These are phyloP conservation scores for Podospora fimiseda DNA, from an alignment of 495 filamentous ascomycete genomes.

Conservation along the genomic window DNA sequence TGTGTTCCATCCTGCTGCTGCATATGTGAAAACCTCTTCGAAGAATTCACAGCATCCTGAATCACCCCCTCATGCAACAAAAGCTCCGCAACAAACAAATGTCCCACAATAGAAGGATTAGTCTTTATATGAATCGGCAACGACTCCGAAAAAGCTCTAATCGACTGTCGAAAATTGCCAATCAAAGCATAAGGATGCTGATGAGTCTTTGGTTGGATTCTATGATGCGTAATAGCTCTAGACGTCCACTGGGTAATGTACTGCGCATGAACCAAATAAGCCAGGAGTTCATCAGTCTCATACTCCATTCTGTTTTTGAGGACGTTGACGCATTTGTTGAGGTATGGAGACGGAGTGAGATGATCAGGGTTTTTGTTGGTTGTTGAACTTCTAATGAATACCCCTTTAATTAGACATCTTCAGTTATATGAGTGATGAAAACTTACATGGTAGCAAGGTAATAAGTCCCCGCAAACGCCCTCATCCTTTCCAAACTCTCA, in stretches of 20 bases:
- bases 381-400: conserved; percentile 18
- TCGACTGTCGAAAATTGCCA: conserved; percentile 17
- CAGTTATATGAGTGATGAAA: not conserved
- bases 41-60: no score
- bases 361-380: conserved; percentile 29
- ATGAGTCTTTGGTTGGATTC: conserved; percentile 4
- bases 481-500: conserved; percentile 21
- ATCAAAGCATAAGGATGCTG: conserved; percentile 16
- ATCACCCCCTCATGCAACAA: conserved; percentile 29
- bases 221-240: conserved; percentile 14
- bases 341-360: conserved; percentile 22
- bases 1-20: conserved; percentile 12
- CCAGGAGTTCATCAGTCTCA: conserved; percentile 20
- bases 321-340: conserved; percentile 19
- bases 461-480: conserved; percentile 28
- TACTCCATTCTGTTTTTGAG: conserved; percentile 19
- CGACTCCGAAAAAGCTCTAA: conserved; percentile 10
- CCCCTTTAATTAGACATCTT: not conserved
- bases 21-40: not conserved
- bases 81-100: conserved; percentile 24
- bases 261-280: conserved; percentile 23
- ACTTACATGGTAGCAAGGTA: conserved; percentile 29
- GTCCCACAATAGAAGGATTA: conserved; percentile 18
- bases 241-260: conserved; percentile 25
- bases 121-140: conserved; percentile 17